A percentile compares a stretch with the other conserved stretches of the same genome.
Conservation (phyloP, 1,284 basidiomycete species). For the Phylloboletellus chloephorus region DNA sequence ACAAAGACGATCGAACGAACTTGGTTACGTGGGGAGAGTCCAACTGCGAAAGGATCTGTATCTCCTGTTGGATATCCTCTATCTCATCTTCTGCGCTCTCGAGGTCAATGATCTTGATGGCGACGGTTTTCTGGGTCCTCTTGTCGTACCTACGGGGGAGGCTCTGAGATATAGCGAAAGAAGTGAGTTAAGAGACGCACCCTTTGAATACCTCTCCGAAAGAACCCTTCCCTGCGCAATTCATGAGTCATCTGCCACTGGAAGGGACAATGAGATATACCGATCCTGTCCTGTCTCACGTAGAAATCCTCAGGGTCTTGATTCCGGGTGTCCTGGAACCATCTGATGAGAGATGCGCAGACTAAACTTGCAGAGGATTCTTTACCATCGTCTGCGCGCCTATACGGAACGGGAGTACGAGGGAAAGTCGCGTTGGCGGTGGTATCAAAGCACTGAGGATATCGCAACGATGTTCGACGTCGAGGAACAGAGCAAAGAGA, state of each 20-base stretch:
- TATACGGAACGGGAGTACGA: constrained; percentile 1
- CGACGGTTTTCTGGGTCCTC: constrained; percentile 87
- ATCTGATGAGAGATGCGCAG: constrained; percentile 10
- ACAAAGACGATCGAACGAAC: constrained; percentile 43
- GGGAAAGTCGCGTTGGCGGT: constrained; percentile 9
- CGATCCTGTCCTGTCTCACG: constrained; percentile 94
- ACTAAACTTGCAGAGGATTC: neutral
- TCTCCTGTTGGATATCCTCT: constrained; percentile 99
- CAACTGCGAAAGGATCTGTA: constrained; percentile 95
- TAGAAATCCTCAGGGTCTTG: constrained; percentile 94
- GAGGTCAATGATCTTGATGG: constrained; percentile 98
- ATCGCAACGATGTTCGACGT: constrained; percentile 10
- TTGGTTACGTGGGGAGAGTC: constrained; percentile 96
- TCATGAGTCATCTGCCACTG: constrained; percentile 14
- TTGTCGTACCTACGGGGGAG: constrained; percentile 71
- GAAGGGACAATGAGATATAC: constrained; percentile 42
- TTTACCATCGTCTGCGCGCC: constrained; percentile 21
- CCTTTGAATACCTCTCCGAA: constrained; percentile 98
- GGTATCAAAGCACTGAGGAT: constrained; percentile 1
- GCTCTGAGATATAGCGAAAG: neutral
- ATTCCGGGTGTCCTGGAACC: constrained; percentile 53
- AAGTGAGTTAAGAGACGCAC: constrained; percentile 39
- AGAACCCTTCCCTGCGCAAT: constrained; percentile 77
- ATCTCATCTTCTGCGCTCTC: constrained; percentile 99
- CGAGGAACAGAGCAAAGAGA: constrained; percentile 8